phyloP scores from a whole-genome alignment of 768 basidiomycete species.

The Termitomyces sp. region DNA sequence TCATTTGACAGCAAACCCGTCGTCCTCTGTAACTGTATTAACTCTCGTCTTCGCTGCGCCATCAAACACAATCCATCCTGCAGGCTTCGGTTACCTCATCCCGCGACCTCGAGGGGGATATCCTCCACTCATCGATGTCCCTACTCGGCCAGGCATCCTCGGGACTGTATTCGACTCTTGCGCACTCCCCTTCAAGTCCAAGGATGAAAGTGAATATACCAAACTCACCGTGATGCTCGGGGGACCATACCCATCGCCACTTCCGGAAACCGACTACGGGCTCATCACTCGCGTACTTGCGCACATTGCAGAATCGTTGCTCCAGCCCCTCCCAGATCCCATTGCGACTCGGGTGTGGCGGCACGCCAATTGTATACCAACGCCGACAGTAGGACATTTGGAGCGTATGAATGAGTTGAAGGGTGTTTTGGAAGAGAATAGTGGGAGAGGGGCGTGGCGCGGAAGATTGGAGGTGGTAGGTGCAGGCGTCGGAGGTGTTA shows the following conservation, averaged over 20 bases:
- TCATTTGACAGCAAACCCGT: constrained; percentile 62
- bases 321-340: constrained; percentile 46
- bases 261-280: constrained; percentile 17
- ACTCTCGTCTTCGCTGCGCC: constrained; percentile 76
- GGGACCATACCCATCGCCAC: constrained; percentile 53
- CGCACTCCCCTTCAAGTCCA: constrained; percentile 33
- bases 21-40: constrained; percentile 80
- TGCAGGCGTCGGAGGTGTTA: constrained; percentile 84
- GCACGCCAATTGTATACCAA: constrained; percentile 75
- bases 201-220: constrained; percentile 33
- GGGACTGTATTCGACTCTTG: constrained; percentile 91
- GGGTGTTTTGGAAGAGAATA: constrained; percentile 38
- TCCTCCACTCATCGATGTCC: constrained; percentile 12
- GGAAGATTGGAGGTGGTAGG: constrained; percentile 59
- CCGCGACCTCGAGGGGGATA: constrained; percentile 68
- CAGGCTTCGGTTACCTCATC: constrained; percentile 92
- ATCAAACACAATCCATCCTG: constrained; percentile 56
- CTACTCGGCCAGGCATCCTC: constrained; percentile 46
- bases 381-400: constrained; percentile 66
- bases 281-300: constrained; percentile 23
- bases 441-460: constrained; percentile 21
- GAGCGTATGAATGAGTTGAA: constrained; percentile 60
- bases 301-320: constrained; percentile 41
- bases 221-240: constrained; percentile 92
- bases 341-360: constrained; percentile 44